These are phyloP conservation scores for Zizania palustris DNA, from an alignment of 202 grass and related monocot species.

Conservation along the genomic window DNA sequence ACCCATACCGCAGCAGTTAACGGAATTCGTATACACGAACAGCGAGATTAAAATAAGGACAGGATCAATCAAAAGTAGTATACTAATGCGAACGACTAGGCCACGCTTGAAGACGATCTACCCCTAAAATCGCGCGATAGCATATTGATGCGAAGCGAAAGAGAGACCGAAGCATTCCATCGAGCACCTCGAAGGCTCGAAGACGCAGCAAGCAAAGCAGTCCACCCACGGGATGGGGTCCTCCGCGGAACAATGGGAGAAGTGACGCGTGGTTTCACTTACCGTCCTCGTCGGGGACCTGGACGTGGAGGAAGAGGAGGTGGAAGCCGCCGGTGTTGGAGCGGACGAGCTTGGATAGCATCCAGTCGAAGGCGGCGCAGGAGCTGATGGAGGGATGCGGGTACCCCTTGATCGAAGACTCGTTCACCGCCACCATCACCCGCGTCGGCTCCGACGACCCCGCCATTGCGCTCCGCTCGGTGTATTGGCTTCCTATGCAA, in stretches of 20 bases:
- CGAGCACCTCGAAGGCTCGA: slow-evolving; percentile 11
- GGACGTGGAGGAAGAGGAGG: slow-evolving; percentile 88
- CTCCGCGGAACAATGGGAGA: not conserved
- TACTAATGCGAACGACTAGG: not conserved
- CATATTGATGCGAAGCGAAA: slow-evolving; percentile 23
- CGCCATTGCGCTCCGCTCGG: slow-evolving; percentile 51
- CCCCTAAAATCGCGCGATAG: slow-evolving; percentile 1
- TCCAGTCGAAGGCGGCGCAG: slow-evolving; percentile 91
- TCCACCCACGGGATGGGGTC: not conserved
- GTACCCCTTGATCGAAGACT: slow-evolving; percentile 89
- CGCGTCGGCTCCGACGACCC: slow-evolving; percentile 64
- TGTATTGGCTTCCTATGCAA: slow-evolving; percentile 42
- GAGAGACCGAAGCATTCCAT: slow-evolving; percentile 13
- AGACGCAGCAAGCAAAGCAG: slow-evolving; percentile 18
- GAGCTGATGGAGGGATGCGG: slow-evolving; percentile 90
- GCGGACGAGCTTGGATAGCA: slow-evolving; percentile 83
- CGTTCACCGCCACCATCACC: slow-evolving; percentile 90
- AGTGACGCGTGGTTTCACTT: not conserved
- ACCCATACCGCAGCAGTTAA: not conserved
- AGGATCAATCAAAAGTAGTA: slow-evolving; percentile 14
- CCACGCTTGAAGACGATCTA: not conserved
- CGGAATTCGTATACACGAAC: slow-evolving; percentile 14
- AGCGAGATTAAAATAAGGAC: slow-evolving; percentile 12
- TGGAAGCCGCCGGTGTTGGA: slow-evolving; percentile 80
- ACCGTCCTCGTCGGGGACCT: slow-evolving; percentile 96